These are phyloP conservation scores for Penicillium aurantiogriseum DNA, from an alignment of 2,329 filamentous ascomycete species.

Conservation along the genomic window DNA sequence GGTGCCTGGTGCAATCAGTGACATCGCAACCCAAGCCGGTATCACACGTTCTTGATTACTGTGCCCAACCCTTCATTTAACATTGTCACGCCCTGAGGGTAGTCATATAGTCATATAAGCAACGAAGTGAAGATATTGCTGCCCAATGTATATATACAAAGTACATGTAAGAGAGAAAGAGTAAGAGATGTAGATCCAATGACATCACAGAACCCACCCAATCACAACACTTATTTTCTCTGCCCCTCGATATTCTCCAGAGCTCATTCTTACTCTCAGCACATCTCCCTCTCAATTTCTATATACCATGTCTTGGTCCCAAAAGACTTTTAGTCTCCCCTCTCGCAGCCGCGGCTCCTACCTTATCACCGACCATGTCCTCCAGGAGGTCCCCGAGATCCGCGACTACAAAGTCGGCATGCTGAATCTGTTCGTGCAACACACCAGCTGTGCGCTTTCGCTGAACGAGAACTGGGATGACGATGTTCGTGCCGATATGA, in stretches of 20 bases:
- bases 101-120: neutral
- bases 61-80: neutral
- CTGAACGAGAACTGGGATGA: constrained; percentile 89
- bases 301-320: constrained; percentile 65
- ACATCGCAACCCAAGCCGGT: no score
- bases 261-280: constrained; percentile 20
- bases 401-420: constrained; percentile 79
- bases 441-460: constrained; percentile 85
- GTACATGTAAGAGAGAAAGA: neutral
- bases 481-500: constrained; percentile 92
- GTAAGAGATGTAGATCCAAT: constrained; percentile 27
- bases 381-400: constrained; percentile 73
- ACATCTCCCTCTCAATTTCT: constrained; percentile 12
- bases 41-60: no score
- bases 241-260: neutral
- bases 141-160: neutral
- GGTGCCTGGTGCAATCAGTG: no score
- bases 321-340: constrained; percentile 81
- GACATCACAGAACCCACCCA: constrained; percentile 40
- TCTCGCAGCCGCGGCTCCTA: constrained; percentile 77
- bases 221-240: constrained; percentile 46
- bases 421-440: constrained; percentile 88
- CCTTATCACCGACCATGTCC: constrained; percentile 77
- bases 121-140: neutral
- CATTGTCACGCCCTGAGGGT: neutral